Base-by-base conservation (phyloP, 2,329 filamentous ascomycete species). In the Xylaria sp. region DNA sequence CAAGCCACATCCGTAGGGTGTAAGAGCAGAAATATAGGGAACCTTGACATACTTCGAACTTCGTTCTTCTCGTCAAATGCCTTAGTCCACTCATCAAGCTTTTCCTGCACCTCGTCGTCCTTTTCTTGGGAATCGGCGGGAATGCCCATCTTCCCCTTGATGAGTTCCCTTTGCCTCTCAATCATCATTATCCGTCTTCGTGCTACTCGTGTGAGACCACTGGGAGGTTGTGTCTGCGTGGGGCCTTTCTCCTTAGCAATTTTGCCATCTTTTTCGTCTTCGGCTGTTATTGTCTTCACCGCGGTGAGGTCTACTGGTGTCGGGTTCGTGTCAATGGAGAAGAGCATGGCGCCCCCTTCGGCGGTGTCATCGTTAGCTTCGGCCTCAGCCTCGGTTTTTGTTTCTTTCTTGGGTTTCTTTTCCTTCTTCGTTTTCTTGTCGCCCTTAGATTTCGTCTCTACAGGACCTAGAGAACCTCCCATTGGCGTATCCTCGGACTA, bases 381-480 rank as follows among this genome's bases (percentile, higher is more conserved):
- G 23, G 1, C 43, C 56, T 53, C 51, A n/a, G 8, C 17, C 51
- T 52, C n/a, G n/a, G n/a, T n/a, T 25, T 44, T 54, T 59, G 17
- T 29, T n/a, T n/a, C 29, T 27, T 59, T 58, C 40, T 55, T 58
- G 10, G 35, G 37, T 27, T 85, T 85, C 75, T 85, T 86, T 10
- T 87, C 84, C 77, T 93, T 94, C 59, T 92, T 90, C 53, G 91
- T 82, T 68, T 87, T 88, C 63, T 93, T 90, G 63, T 84, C 85
- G 69, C 87, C 93, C 75, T 87, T 89, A 9, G 29, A 6, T 17
- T 56, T 11, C 74, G 88, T 91, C 76, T 90, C 90, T 91, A 89
- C 49, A 94, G 90, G 76, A n/a, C n/a, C n/a, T n/a, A n/a, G n/a
- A n/a, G n/a, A n/a, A n/a, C n/a, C n/a, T n/a, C n/a, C n/a, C n/a